Evolutionary conservation across 2,329 filamentous ascomycete species (phyloP).

Genomic region (Sphaerulina populicola): DNA sequence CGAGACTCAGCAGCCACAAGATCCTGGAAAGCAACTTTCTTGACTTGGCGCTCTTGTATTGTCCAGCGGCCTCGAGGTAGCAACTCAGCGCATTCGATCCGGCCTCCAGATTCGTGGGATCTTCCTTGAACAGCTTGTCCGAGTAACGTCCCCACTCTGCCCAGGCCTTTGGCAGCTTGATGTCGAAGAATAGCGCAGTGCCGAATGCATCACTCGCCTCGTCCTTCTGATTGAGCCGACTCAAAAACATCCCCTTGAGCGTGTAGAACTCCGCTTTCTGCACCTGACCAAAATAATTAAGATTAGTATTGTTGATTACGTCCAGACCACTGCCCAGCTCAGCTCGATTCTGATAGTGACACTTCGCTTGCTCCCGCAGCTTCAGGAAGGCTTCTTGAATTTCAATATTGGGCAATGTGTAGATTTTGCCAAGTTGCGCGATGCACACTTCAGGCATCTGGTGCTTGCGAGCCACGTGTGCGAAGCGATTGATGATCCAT

Average conservation of each 20-base stretch:
- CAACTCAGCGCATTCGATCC: conserved; percentile 90
- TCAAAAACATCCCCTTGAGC: conserved; percentile 97
- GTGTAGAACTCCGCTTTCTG: conserved; percentile 99
- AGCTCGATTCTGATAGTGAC: conserved; percentile 90
- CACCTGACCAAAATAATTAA: conserved; percentile 92
- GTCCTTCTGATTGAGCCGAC: conserved; percentile 80
- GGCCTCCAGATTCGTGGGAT: conserved; percentile 69
- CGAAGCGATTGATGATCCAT: conserved; percentile 99
- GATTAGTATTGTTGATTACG: conserved; percentile 98
- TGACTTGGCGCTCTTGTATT: conserved; percentile 96
- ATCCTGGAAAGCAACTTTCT: conserved; percentile 88
- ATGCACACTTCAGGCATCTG: conserved; percentile 96
- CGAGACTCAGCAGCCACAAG: conserved; percentile 88
- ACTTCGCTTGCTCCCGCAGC: conserved; percentile 95
- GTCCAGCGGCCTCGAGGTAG: conserved; percentile 88
- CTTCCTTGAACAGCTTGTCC: conserved; percentile 89
- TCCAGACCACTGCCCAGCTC: conserved; percentile 89
- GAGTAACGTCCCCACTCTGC: conserved; percentile 99
- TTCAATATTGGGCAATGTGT: conserved; percentile 97
- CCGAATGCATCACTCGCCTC: conserved; percentile 93
- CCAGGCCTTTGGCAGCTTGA: conserved; percentile 93
- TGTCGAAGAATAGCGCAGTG: conserved; percentile 90
- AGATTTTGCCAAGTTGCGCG: conserved; percentile 91
- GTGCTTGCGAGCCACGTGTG: conserved; percentile 94
- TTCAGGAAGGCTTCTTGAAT: conserved; percentile 99